phyloP scores from a whole-genome alignment of 306 rosid species.

The Castanea sativa region DNA sequence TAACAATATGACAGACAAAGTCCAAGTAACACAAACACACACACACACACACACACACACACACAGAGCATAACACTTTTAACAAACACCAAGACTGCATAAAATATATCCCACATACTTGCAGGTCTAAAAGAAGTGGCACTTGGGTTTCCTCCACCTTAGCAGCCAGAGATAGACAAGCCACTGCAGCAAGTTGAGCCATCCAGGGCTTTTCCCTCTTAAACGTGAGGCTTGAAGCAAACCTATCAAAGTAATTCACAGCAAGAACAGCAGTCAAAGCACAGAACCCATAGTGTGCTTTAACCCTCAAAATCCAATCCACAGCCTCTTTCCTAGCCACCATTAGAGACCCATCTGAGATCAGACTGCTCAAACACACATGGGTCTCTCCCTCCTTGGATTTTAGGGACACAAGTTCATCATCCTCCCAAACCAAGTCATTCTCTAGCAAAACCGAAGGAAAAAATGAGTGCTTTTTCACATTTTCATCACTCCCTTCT shows the following conservation, averaged over 20 bases:
- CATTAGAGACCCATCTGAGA: conserved; percentile 42
- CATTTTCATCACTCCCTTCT: conserved; percentile 31
- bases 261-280: conserved; percentile 75
- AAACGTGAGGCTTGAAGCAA: conserved; percentile 46
- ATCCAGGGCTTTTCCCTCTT: conserved; percentile 82
- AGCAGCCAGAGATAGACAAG: conserved; percentile 87
- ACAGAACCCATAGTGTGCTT: conserved; percentile 57
- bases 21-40: too few relatives aligned
- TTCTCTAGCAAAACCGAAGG: conserved; percentile 40
- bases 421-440: conserved; percentile 66
- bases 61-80: conserved; percentile 23
- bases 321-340: conserved; percentile 56
- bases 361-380: conserved; percentile 17
- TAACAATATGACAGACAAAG: neutral
- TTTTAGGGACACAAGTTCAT: conserved; percentile 56
- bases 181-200: conserved; percentile 74
- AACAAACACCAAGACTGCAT: conserved; percentile 46
- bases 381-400: conserved; percentile 63
- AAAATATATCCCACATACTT: conserved; percentile 42
- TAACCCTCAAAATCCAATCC: conserved; percentile 67
- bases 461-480: conserved; percentile 35
- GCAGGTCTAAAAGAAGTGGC: conserved; percentile 79
- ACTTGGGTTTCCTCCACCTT: conserved; percentile 85
- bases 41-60: neutral
- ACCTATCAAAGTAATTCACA: conserved; percentile 91